Percentiles rank a stretch among this genome's conserved stretches.
Conservation (phyloP, 257 asterid species). For the Haberlea rhodopensis region DNA sequence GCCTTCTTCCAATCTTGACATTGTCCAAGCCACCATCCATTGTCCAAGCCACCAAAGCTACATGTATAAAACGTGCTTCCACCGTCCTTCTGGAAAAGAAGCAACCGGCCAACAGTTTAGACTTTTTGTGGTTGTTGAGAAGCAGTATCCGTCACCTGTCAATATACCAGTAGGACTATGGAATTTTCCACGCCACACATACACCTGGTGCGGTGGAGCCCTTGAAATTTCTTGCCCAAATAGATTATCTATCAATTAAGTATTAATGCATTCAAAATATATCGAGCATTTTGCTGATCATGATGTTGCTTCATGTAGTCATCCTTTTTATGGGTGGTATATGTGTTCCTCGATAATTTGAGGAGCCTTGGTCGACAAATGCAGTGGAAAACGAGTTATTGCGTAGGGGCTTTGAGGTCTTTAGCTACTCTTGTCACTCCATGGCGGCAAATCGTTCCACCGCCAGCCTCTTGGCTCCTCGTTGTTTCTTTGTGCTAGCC, state of each 20-base stretch:
- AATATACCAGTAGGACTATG: background rate
- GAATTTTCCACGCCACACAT: background rate
- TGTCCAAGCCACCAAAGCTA: too few species aligned
- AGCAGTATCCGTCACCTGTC: background rate
- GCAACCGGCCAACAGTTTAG: too few species aligned
- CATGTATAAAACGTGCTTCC: too few species aligned
- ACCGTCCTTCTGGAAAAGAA: too few species aligned
- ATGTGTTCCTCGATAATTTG: slow-evolving; percentile 85
- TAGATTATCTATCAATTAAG: background rate
- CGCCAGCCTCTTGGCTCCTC: slow-evolving; percentile 67
- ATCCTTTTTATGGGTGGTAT: slow-evolving; percentile 97
- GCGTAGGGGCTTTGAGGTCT: slow-evolving; percentile 98
- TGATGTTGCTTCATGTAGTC: slow-evolving; percentile 52
- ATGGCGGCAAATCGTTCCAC: slow-evolving; percentile 93
- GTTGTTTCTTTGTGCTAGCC: slow-evolving; percentile 90
- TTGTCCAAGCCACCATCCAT: too few species aligned
- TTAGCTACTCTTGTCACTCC: slow-evolving; percentile 92
- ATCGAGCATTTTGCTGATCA: slow-evolving; percentile 21
- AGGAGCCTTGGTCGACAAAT: slow-evolving; percentile 90
- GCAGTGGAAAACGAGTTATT: slow-evolving; percentile 79
- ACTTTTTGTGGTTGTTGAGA: background rate
- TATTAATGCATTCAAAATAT: background rate
- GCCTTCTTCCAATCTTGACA: too few species aligned
- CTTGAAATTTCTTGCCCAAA: background rate
- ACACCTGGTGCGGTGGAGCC: background rate